phyloP scores from a whole-genome alignment of 2,329 filamentous ascomycete genomes.

The Xylogone sp. region DNA sequence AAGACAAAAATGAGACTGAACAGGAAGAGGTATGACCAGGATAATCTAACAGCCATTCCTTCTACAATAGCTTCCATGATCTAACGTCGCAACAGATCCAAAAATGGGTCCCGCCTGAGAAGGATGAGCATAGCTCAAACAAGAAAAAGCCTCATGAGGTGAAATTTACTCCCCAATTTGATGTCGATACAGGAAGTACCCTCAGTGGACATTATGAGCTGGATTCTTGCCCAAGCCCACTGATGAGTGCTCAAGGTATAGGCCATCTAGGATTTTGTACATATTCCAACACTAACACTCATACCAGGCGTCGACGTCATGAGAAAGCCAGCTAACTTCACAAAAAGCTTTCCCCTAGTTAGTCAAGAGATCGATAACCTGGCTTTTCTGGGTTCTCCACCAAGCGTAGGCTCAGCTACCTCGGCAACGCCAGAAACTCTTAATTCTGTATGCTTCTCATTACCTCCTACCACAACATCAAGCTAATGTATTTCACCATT shows the following conservation, averaged over 20 bases:
- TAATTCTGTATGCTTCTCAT: background rate
- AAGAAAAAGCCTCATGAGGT: slow-evolving; percentile 6
- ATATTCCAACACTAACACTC: slow-evolving; percentile 2
- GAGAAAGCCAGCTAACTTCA: slow-evolving; percentile 6
- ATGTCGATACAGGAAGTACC: slow-evolving; percentile 18
- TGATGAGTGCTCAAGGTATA: slow-evolving; percentile 15
- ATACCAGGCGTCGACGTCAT: slow-evolving; percentile 13
- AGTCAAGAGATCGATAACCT: slow-evolving; percentile 5
- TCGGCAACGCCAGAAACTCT: background rate
- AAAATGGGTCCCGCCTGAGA: background rate
- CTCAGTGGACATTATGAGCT: slow-evolving; percentile 14
- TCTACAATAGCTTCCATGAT: background rate
- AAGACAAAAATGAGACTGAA: slow-evolving; percentile 16
- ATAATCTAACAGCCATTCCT: background rate
- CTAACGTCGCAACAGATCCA: background rate
- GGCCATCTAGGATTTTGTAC: background rate
- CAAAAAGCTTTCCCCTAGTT: slow-evolving; percentile 7
- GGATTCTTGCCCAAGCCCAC: slow-evolving; percentile 12
- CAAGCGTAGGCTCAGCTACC: background rate
- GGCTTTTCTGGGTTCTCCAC: slow-evolving; percentile 5
- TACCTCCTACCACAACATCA: background rate
- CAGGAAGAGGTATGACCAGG: slow-evolving; percentile 11
- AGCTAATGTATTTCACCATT: background rate
- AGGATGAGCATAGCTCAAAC: background rate
- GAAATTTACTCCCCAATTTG: slow-evolving; percentile 18